These are phyloP conservation scores for Balakata baccata DNA, from an alignment of 345 rosid species.

Conservation along the genomic window DNA sequence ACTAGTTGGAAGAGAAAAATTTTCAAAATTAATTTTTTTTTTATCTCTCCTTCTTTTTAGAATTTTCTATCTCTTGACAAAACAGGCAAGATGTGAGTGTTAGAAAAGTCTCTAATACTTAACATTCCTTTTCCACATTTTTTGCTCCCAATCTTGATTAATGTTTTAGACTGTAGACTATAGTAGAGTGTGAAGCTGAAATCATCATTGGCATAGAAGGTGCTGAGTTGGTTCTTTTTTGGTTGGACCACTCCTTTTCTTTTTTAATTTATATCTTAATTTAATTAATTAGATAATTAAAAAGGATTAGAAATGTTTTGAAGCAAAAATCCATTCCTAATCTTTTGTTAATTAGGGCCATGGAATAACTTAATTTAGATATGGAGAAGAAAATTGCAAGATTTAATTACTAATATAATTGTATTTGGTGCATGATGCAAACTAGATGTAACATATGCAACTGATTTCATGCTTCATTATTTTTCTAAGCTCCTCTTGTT, in stretches of 20 bases:
- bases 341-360: background rate
- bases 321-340: background rate
- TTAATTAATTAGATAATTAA: background rate
- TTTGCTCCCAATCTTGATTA: no score
- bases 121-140: no score
- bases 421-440: background rate
- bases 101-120: no score
- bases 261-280: background rate
- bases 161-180: conserved; percentile 10
- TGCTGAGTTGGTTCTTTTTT: conserved; percentile 9
- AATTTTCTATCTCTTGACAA: no score
- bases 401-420: background rate
- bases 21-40: no score
- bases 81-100: no score
- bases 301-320: background rate
- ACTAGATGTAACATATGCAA: background rate
- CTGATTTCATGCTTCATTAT: no score
- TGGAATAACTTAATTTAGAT: background rate
- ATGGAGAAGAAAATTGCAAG: no score
- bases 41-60: no score
- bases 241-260: conserved; percentile 12
- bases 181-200: conserved; percentile 8
- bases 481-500: no score
- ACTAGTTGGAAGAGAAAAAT: no score
- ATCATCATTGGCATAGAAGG: conserved; percentile 25